Percentiles rank a stretch among this genome's conserved stretches.
Conservation (phyloP, 108 stramenopile genomes). For the Conticribra guillardii region DNA sequence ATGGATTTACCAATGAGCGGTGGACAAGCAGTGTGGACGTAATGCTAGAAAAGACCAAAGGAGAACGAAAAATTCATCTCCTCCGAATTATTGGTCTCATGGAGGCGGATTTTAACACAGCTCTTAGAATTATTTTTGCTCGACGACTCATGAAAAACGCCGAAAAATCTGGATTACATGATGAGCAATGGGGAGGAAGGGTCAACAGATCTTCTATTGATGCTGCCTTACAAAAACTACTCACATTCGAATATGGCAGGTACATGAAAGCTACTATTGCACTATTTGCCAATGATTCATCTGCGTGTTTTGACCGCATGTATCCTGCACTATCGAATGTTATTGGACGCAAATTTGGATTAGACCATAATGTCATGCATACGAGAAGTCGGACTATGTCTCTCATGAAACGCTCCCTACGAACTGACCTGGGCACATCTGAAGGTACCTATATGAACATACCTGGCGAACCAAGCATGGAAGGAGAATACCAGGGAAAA, state of each 20-base stretch:
- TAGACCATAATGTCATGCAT: background rate
- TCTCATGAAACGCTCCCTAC: background rate
- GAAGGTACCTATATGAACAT: background rate
- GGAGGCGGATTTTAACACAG: too few relatives aligned
- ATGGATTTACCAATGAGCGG: too few relatives aligned
- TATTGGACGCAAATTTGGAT: background rate
- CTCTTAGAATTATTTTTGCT: too few relatives aligned
- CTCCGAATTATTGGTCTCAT: conserved; percentile 19
- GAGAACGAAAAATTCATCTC: conserved; percentile 14
- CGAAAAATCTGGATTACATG: background rate
- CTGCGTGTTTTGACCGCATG: conserved; percentile 30
- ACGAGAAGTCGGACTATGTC: background rate
- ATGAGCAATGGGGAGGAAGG: too few relatives aligned
- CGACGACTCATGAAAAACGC: conserved; percentile 1
- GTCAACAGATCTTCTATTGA: conserved; percentile 16
- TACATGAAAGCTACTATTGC: background rate
- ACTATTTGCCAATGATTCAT: background rate
- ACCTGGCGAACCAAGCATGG: background rate
- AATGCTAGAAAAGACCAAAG: conserved; percentile 40
- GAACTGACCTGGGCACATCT: conserved; percentile 8
- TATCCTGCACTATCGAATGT: conserved; percentile 1
- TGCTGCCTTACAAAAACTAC: conserved; percentile 16
- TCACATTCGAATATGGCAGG: conserved; percentile 19
- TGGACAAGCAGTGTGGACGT: too few relatives aligned
- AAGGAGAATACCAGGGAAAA: conserved; percentile 19